Percentiles rank a stretch among this genome's conserved stretches.
These are phyloP conservation scores for Phytophthora fragariaefolia DNA, from an alignment of 352 stramenopile species.

Conservation along the genomic window DNA sequence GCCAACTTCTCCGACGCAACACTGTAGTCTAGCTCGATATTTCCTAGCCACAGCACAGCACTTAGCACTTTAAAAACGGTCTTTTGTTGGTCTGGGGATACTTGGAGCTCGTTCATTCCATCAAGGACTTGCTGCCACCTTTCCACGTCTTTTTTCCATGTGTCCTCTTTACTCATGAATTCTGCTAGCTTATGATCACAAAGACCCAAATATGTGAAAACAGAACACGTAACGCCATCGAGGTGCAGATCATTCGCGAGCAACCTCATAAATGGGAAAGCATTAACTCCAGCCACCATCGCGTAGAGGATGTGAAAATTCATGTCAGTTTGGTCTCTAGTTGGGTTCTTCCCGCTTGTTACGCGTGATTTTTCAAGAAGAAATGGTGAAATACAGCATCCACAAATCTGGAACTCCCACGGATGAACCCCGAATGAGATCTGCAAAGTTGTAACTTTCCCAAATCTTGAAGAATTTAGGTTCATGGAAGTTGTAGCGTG, in stretches of 20 bases:
- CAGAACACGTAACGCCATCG: conserved; percentile 37
- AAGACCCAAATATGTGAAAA: conserved; percentile 60
- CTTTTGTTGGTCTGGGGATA: conserved; percentile 49
- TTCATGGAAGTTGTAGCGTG: conserved; percentile 74
- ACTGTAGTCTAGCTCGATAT: conserved; percentile 55
- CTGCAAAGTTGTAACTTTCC: conserved; percentile 62
- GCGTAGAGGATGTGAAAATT: conserved; percentile 87
- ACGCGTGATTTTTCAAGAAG: conserved; percentile 75
- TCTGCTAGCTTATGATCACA: conserved; percentile 44
- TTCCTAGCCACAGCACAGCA: conserved; percentile 77
- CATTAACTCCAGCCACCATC: conserved; percentile 64
- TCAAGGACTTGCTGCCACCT: conserved; percentile 67
- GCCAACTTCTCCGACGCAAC: conserved; percentile 25
- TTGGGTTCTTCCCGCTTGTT: conserved; percentile 34
- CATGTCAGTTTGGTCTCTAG: conserved; percentile 22
- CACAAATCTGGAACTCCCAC: conserved; percentile 59
- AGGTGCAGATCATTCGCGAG: conserved; percentile 54
- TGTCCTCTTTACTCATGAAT: conserved; percentile 38
- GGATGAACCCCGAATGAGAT: conserved; percentile 55
- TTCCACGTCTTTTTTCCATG: conserved; percentile 66
- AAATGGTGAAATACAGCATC: conserved; percentile 64
- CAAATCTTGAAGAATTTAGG: conserved; percentile 79
- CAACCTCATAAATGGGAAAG: conserved; percentile 38
- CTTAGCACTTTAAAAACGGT: conserved; percentile 69
- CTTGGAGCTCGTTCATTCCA: conserved; percentile 50